phyloP scores from a whole-genome alignment of 2,329 filamentous ascomycete species.

The Hirsutella minnesotensis region DNA sequence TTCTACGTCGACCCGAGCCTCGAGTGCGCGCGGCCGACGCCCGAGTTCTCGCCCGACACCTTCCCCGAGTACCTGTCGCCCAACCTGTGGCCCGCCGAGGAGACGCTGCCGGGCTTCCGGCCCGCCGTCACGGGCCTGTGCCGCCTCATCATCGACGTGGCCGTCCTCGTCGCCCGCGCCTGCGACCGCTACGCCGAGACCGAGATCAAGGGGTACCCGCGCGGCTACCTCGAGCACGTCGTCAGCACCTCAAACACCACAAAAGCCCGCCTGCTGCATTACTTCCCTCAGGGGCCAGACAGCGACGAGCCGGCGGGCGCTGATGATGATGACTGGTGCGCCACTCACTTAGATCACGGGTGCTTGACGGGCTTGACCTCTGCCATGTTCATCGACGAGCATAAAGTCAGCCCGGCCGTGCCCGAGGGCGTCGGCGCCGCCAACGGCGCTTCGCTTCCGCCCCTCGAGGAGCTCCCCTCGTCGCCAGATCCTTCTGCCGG shows the following conservation, averaged over 20 bases:
- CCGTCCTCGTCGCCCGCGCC: slow-evolving; percentile 75
- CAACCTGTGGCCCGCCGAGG: slow-evolving; percentile 73
- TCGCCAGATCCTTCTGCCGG: slow-evolving; percentile 79
- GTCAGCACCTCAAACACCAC: slow-evolving; percentile 78
- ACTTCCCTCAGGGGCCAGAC: slow-evolving; percentile 54
- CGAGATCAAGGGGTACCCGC: slow-evolving; percentile 65
- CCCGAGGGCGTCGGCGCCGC: slow-evolving; percentile 11
- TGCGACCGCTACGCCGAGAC: slow-evolving; percentile 76
- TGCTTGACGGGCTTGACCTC: slow-evolving; percentile 89
- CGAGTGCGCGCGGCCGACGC: slow-evolving; percentile 48
- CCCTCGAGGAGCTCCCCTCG: slow-evolving; percentile 56
- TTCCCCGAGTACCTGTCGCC: slow-evolving; percentile 83
- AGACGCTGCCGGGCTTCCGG: slow-evolving; percentile 63
- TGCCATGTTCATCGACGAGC: slow-evolving; percentile 91
- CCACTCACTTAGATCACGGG: slow-evolving; percentile 80
- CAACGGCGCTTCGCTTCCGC: slow-evolving; percentile 23
- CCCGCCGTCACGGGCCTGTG: slow-evolving; percentile 65
- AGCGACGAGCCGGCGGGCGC: slow-evolving; percentile 12
- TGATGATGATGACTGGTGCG: slow-evolving; percentile 84
- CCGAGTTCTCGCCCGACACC: slow-evolving; percentile 43
- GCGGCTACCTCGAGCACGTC: slow-evolving; percentile 74
- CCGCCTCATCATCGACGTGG: slow-evolving; percentile 76
- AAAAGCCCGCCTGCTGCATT: slow-evolving; percentile 86
- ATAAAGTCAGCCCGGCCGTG: slow-evolving; percentile 23
- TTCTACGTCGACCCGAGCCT: slow-evolving; percentile 58